Evolutionary conservation across 257 asterid genomes (phyloP), one percentile per base, ranked within the genome.

Genomic region (Eucommia ulmoides): DNA sequence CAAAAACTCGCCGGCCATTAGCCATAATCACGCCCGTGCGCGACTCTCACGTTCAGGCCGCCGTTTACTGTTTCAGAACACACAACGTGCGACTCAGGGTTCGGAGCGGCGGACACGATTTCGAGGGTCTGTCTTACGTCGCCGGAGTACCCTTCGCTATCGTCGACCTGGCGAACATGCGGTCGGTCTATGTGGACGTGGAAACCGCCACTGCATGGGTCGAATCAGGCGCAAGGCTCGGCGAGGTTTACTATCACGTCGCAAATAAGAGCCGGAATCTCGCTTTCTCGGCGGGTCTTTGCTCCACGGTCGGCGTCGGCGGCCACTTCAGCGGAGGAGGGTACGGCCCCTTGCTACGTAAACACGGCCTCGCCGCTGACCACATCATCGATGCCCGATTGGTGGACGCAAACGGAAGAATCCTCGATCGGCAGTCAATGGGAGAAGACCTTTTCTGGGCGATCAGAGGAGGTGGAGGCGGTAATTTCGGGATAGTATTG

Each of bases 321-420:
- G 58, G 58, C 18, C 29, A 52, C 12, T 7, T 51, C 14, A 53
- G 49, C 11, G 58, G 58, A 1, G 48, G 48, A 2, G 58, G 58
- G 17, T 53, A 18, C 21, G 58, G 58, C 1, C 19, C 14, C 9
- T 6, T 53, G 49, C 0, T 38, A 11, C 15, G 20, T 2, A 38
- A 38, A 22, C 22, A 53, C 7, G 58, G 49, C 35, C n/a, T 38
- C 20, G 58, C 24, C 2, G 56, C 42, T 25, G 58, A 44, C 4
- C 19, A 7, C 1, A 5, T 44, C 8, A 12, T 29, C 12, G 38
- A 29, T 12, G 38, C 38, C 12, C 38, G 12, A 7, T 12, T 29
- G 38, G 12, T 29, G 12, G 38, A 29, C 38, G 12, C 38, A 7
- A 29, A 7, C 12, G 38, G 38, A 7, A 7, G 38, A 29, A 29